Evolutionary conservation across 2,329 filamentous ascomycete genomes (phyloP).

Genomic region (Phaeosphaeria sp.): DNA sequence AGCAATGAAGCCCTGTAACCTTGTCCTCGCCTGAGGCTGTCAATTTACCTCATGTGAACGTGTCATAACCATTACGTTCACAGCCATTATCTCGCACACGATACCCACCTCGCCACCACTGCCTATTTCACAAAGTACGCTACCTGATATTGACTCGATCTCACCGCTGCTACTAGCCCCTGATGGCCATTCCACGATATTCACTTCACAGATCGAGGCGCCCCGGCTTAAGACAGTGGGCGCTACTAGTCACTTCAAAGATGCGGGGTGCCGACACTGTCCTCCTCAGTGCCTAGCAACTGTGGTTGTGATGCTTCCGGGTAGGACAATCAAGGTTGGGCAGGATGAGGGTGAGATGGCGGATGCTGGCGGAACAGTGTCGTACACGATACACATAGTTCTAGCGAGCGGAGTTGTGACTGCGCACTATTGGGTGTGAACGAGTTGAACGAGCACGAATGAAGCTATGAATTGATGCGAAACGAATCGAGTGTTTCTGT

Average conservation of each 20-base stretch:
- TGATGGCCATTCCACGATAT: background rate
- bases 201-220: background rate
- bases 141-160: background rate
- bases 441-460: too few relatives aligned
- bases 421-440: too few relatives aligned
- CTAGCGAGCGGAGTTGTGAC: too few relatives aligned
- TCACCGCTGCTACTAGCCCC: background rate
- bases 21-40: background rate
- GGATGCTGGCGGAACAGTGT: background rate
- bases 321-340: background rate
- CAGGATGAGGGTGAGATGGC: background rate
- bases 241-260: background rate
- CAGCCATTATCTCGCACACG: background rate
- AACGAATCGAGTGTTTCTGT: too few relatives aligned
- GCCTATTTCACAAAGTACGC: background rate
- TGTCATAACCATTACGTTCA: background rate
- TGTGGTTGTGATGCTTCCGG: background rate
- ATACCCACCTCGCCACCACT: background rate
- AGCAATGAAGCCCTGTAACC: background rate
- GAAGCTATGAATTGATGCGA: too few relatives aligned
- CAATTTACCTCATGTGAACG: background rate
- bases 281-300: background rate
- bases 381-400: too few relatives aligned
- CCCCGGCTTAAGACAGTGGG: background rate
- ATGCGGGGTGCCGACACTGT: background rate